A percentile compares a stretch with the other conserved stretches of the same genome.
Conservation (phyloP, 2,329 filamentous ascomycete species). For the Colletotrichum magnum region DNA sequence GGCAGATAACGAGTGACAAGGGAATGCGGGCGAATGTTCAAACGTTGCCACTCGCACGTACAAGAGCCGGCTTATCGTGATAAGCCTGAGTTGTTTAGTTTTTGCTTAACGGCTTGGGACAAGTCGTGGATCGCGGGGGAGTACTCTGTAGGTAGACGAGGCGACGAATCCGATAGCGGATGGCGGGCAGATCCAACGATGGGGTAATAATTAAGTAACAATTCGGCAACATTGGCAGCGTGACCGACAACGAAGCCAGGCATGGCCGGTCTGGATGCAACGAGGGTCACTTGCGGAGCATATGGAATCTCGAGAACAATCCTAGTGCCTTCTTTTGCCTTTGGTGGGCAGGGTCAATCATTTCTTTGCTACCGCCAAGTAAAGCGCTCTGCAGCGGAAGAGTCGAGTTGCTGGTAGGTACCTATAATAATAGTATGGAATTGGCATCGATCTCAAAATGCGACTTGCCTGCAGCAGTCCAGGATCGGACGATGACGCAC, state of each 20-base stretch:
- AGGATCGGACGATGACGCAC: constrained; percentile 37
- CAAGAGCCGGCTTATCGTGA: constrained; percentile 19
- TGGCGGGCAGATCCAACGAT: constrained; percentile 35
- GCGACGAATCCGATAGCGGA: constrained; percentile 41
- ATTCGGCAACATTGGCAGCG: constrained; percentile 24
- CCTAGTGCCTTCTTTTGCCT: too few relatives aligned
- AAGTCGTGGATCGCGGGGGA: constrained; percentile 17
- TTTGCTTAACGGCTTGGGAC: too few relatives aligned
- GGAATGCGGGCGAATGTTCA: constrained; percentile 29
- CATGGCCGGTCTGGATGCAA: constrained; percentile 31
- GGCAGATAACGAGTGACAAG: constrained; percentile 33
- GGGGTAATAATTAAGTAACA: constrained; percentile 44
- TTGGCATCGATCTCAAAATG: constrained; percentile 17
- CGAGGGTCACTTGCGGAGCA: constrained; percentile 10
- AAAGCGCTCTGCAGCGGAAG: neutral
- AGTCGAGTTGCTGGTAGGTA: neutral
- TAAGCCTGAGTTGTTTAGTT: constrained; percentile 13
- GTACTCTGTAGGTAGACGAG: constrained; percentile 42
- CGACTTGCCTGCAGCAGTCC: constrained; percentile 21
- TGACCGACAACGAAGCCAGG: constrained; percentile 31
- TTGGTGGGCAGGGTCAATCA: neutral
- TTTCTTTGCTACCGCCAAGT: neutral
- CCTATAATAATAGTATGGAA: neutral
- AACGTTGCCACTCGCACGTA: constrained; percentile 12
- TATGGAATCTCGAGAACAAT: neutral